These are phyloP conservation scores for Calycina marina DNA, from an alignment of 2,329 filamentous ascomycete species.

Conservation along the genomic window DNA sequence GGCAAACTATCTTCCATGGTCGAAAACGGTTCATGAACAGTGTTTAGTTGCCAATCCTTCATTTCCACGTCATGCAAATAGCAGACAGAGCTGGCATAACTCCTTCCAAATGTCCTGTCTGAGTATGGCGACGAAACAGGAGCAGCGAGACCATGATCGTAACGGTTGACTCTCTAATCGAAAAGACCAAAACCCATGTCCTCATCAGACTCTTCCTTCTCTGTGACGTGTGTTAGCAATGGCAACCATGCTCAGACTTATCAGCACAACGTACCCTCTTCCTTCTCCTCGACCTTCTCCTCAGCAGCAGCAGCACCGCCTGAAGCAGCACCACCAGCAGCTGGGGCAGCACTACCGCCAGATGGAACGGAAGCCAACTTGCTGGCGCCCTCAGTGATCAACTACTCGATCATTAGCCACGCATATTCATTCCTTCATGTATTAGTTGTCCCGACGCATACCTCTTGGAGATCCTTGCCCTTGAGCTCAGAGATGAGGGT, in stretches of 20 bases:
- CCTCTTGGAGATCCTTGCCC: conserved; percentile 87
- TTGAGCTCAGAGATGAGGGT: conserved; percentile 82
- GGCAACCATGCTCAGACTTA: conserved; percentile 14
- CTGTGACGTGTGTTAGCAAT: conserved; percentile 24
- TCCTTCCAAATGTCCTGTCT: conserved; percentile 15
- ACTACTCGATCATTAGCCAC: conserved; percentile 34
- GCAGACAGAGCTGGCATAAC: conserved; percentile 19
- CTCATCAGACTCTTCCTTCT: conserved; percentile 59
- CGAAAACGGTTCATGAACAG: conserved; percentile 12
- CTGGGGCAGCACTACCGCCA: conserved; percentile 62
- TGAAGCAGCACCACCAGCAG: conserved; percentile 51
- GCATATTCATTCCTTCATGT: conserved; percentile 14
- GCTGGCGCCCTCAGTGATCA: conserved; percentile 76
- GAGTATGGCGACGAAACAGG: conserved; percentile 13
- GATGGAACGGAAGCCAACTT: conserved; percentile 98
- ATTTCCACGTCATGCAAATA: conserved; percentile 18
- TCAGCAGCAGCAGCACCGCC: conserved; percentile 49
- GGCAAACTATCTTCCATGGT: conserved; percentile 18
- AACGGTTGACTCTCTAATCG: conserved; percentile 40
- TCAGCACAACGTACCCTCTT: conserved; percentile 56
- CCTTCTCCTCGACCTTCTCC: conserved; percentile 55
- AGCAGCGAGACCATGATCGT: conserved; percentile 11
- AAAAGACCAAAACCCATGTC: conserved; percentile 68
- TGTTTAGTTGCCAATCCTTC: conserved; percentile 9
- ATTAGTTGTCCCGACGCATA: conserved; percentile 28